Percentiles rank a stretch among this genome's conserved stretches.
These are phyloP conservation scores for Diaporthe caulivora DNA, from an alignment of 2,329 filamentous ascomycete species.

Conservation along the genomic window DNA sequence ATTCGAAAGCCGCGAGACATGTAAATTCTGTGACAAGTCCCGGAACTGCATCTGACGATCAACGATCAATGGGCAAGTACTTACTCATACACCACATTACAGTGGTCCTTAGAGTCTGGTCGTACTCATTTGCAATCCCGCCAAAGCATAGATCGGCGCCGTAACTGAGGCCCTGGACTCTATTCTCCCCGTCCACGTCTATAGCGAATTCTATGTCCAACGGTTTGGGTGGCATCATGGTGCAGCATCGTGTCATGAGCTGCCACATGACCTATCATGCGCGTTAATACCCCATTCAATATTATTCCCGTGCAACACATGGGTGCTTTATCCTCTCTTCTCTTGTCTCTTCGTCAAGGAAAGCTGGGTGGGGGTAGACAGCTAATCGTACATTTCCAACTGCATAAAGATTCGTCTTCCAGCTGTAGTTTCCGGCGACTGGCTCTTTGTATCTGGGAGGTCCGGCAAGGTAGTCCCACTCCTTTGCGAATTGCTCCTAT, in stretches of 20 bases:
- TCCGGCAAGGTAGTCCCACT: constrained; percentile 1
- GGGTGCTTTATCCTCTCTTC: too few species aligned
- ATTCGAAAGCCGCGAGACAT: too few species aligned
- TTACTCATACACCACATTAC: constrained; percentile 24
- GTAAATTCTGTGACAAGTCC: not conserved
- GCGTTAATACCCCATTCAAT: not conserved
- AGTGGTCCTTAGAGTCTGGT: not conserved
- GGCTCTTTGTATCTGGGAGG: not conserved
- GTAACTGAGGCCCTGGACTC: not conserved
- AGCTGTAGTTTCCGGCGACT: not conserved
- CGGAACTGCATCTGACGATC: fast-evolving
- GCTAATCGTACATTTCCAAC: not conserved
- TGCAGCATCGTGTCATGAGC: constrained; percentile 1
- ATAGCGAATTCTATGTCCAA: not conserved
- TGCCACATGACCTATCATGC: constrained; percentile 16
- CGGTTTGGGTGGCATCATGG: not conserved
- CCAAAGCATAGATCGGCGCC: not conserved
- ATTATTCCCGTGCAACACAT: too few species aligned
- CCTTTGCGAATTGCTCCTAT: constrained; percentile 12
- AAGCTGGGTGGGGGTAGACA: too few species aligned
- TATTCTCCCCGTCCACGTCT: too few species aligned
- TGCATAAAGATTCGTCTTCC: constrained; percentile 4
- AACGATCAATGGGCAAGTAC: not conserved
- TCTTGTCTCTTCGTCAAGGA: too few species aligned
- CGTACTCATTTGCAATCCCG: not conserved